These are phyloP conservation scores for Fusarium clavum DNA, from an alignment of 2,329 filamentous ascomycete genomes.

Conservation along the genomic window DNA sequence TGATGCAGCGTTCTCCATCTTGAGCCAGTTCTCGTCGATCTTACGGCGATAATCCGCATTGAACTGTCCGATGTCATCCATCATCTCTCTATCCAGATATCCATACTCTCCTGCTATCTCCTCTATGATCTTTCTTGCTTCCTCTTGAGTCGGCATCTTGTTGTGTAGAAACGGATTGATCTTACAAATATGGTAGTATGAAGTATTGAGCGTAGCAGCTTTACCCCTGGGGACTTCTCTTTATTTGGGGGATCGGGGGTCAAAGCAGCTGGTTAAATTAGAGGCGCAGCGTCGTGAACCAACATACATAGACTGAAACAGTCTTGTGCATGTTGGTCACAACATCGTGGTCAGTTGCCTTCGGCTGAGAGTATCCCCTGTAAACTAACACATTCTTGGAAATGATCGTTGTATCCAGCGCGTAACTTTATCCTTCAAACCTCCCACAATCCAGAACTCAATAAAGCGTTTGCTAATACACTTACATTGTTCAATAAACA, in stretches of 20 bases:
- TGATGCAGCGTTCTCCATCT: slow-evolving; percentile 22
- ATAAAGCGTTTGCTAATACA: too few relatives aligned
- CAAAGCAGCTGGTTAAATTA: not conserved
- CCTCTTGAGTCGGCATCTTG: slow-evolving; percentile 23
- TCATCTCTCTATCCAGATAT: slow-evolving; percentile 27
- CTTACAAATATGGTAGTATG: not conserved
- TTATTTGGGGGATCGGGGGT: not conserved
- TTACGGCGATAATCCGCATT: slow-evolving; percentile 29
- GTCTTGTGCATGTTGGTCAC: not conserved
- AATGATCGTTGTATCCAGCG: not conserved
- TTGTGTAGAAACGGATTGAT: not conserved
- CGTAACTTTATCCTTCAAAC: not conserved
- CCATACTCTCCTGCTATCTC: slow-evolving; percentile 24
- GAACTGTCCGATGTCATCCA: slow-evolving; percentile 29
- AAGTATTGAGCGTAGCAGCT: not conserved
- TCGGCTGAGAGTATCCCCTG: not conserved
- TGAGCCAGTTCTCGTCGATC: slow-evolving; percentile 35
- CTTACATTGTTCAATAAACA: too few relatives aligned
- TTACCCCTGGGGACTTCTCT: not conserved
- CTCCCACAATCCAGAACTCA: too few relatives aligned
- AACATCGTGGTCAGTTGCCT: not conserved
- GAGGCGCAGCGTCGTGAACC: not conserved
- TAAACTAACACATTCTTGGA: not conserved
- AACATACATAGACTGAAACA: not conserved
- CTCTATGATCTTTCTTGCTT: slow-evolving; percentile 28